Evolutionary conservation across 2,329 filamentous ascomycete genomes (phyloP).

Genomic region (Camillea tinctor): DNA sequence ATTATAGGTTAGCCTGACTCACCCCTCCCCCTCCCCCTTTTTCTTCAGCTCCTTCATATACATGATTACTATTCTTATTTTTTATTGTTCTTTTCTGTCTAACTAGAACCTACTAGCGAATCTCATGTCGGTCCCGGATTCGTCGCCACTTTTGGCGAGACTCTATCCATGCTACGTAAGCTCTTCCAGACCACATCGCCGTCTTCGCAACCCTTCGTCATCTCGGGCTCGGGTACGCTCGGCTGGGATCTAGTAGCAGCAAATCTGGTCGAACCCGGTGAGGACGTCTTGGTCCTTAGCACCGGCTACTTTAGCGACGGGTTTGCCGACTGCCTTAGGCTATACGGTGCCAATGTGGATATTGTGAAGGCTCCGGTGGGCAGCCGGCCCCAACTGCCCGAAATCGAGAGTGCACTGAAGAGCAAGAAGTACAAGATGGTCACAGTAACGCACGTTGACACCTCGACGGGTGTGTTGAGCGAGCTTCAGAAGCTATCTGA

Average conservation of each 20-base stretch:
- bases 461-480: conserved; percentile 91
- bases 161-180: conserved; percentile 81
- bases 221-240: conserved; percentile 91
- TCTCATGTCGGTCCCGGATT: conserved; percentile 90
- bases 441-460: conserved; percentile 96
- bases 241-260: conserved; percentile 97
- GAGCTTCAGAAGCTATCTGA: conserved; percentile 83
- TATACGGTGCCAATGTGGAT: conserved; percentile 87
- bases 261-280: conserved; percentile 85
- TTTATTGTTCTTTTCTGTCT: conserved; percentile 2
- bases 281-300: conserved; percentile 89
- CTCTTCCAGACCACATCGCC: conserved; percentile 89
- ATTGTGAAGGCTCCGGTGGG: conserved; percentile 89
- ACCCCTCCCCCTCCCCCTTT: conserved; percentile 24
- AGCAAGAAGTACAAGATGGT: conserved; percentile 92
- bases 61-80: neutral
- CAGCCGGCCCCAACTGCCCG: conserved; percentile 77
- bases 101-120: conserved; percentile 58
- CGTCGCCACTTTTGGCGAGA: conserved; percentile 87
- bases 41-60: neutral
- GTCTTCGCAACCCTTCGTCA: conserved; percentile 82
- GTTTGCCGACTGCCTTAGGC: conserved; percentile 87
- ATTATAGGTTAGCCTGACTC: conserved; percentile 77
- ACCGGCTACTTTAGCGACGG: conserved; percentile 97
- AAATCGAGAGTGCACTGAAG: conserved; percentile 84